phyloP scores from a whole-genome alignment of 768 basidiomycete species.

The Kwoniella dendrophila region DNA sequence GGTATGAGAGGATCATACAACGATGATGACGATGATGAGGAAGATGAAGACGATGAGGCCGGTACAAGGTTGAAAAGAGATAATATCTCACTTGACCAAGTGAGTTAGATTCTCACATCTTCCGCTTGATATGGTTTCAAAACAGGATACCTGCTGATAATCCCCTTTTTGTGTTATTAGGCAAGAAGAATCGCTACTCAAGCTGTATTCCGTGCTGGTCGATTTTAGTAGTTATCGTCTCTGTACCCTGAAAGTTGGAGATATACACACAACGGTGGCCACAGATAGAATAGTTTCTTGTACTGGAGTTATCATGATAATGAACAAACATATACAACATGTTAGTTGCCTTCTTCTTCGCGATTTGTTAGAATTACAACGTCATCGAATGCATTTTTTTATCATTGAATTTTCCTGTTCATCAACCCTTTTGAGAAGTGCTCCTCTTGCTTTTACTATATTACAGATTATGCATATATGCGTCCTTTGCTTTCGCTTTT shows the following conservation, averaged over 20 bases:
- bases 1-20: slow-evolving; percentile 59
- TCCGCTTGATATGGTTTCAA: background rate
- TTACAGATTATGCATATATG: no score
- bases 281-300: background rate
- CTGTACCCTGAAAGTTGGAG: background rate
- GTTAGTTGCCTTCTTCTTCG: background rate
- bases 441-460: no score
- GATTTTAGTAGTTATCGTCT: slow-evolving; percentile 20
- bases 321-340: background rate
- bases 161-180: slow-evolving; percentile 23
- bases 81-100: slow-evolving; percentile 91
- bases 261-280: background rate
- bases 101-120: slow-evolving; percentile 51
- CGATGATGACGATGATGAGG: slow-evolving; percentile 75
- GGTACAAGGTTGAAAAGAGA: slow-evolving; percentile 61
- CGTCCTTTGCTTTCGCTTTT: no score
- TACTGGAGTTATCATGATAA: background rate
- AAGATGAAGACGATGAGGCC: slow-evolving; percentile 62
- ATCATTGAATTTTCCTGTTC: no score
- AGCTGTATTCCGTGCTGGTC: slow-evolving; percentile 43
- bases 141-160: background rate
- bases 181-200: slow-evolving; percentile 56
- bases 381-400: background rate
- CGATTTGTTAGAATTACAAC: no score
- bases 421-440: no score